These are phyloP conservation scores for Neoboletus subvelutipes DNA, from an alignment of 768 basidiomycete genomes.

Conservation along the genomic window DNA sequence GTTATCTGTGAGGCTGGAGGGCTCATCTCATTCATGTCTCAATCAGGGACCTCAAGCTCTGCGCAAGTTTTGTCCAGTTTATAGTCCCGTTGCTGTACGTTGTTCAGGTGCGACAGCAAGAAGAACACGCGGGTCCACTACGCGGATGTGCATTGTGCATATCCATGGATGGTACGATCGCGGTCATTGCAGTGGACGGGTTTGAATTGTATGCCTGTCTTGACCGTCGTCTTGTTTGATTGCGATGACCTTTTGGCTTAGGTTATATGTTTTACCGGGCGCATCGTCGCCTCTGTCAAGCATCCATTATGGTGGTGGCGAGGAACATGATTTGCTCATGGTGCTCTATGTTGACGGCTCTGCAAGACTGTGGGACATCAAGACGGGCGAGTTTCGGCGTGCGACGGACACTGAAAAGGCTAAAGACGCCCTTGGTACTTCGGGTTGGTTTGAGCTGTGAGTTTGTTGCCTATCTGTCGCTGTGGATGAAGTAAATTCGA, in stretches of 20 bases:
- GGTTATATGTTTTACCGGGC: constrained; percentile 81
- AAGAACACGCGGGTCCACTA: constrained; percentile 54
- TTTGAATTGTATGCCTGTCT: constrained; percentile 69
- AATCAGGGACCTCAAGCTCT: constrained; percentile 58
- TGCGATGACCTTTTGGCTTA: constrained; percentile 29
- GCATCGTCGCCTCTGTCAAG: constrained; percentile 62
- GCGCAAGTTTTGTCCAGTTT: constrained; percentile 75
- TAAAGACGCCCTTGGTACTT: constrained; percentile 66
- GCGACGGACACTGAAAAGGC: constrained; percentile 78
- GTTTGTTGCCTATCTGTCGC: constrained; percentile 6
- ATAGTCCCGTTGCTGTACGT: constrained; percentile 60
- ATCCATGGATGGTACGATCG: constrained; percentile 78
- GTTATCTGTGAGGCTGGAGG: neutral
- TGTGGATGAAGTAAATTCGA: neutral
- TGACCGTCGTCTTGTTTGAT: neutral
- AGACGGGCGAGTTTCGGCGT: constrained; percentile 80
- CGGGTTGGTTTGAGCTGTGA: constrained; percentile 76
- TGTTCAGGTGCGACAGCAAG: constrained; percentile 47
- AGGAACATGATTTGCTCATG: constrained; percentile 59
- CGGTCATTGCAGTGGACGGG: constrained; percentile 69
- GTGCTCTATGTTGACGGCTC: constrained; percentile 73
- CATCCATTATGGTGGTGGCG: constrained; percentile 57
- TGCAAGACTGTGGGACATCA: constrained; percentile 85
- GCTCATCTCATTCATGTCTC: constrained; percentile 1
- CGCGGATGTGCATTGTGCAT: constrained; percentile 71